phyloP scores from a whole-genome alignment of 1,139 yeast genomes.

The Blastobotrys proliferans region DNA sequence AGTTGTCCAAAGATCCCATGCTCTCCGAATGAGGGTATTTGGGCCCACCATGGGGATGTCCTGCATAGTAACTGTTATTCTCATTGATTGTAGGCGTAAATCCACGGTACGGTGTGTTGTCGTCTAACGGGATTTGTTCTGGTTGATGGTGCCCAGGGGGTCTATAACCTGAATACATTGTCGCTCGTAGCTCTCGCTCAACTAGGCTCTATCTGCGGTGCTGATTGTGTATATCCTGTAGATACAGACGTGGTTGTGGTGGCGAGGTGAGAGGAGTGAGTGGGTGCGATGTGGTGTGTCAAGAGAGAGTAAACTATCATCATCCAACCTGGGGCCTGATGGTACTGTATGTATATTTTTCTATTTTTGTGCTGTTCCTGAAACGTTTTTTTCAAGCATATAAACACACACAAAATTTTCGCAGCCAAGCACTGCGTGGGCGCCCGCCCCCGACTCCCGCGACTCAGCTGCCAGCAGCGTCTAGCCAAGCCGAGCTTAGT shows the following conservation, averaged over 20 bases:
- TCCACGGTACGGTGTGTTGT: conserved; percentile 1
- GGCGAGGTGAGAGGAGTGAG: neutral
- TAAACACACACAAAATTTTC: no score
- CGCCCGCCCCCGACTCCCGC: no score
- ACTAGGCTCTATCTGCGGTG: neutral
- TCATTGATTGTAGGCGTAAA: conserved; percentile 7
- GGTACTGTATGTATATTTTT: no score
- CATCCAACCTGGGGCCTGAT: no score
- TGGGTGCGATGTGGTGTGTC: neutral
- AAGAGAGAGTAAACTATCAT: no score
- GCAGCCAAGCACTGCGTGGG: no score
- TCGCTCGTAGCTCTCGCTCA: neutral
- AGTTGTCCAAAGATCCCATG: neutral
- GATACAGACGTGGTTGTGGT: neutral
- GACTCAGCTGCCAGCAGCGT: no score
- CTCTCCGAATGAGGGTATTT: neutral
- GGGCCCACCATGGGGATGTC: neutral
- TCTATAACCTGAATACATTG: conserved; percentile 5
- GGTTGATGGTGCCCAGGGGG: conserved; percentile 2
- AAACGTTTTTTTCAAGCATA: no score
- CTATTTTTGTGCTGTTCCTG: no score
- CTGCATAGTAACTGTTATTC: neutral
- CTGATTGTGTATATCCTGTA: neutral
- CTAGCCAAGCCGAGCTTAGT: no score
- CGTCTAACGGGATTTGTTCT: neutral